Base-by-base conservation (phyloP, 2,329 filamentous ascomycete species). In the Fusarium virguliforme region DNA sequence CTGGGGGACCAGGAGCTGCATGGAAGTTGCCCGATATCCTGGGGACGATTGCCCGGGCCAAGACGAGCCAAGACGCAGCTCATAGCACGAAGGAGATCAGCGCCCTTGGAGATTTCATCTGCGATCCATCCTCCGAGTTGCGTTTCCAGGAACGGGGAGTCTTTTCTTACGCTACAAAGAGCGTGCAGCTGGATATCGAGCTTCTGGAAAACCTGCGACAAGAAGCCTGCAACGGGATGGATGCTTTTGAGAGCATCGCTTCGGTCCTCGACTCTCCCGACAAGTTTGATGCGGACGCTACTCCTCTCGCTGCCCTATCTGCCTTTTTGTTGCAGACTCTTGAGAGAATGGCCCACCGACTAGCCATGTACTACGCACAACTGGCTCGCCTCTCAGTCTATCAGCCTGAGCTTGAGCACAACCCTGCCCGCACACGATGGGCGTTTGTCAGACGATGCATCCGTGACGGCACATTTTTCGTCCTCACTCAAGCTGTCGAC, bases 221-320 rank as follows among this genome's bases (percentile, higher is more conserved):
- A 53, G 86, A 88, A 67, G 85, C 83, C 0, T 87, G 85, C 57
- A 79, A 80, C 24, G 87, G 86, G 8, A 88, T 88, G 85, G 86
- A 88, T 65, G 86, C 86, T 1, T 87, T 87, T 28, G 85, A 84
- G 48, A 81, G 79, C 24, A 79, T 88, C 30, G 82, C 83, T 70
- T 59, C 68, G 0, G 63, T 64, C 1, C 28, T 73, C 0, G 64
- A 60, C 8, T 70, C 65, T 0, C 28, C 43, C 2, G 41, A 83
- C 24, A 82, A 83, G n/a, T 76, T 78, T 0, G 74, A 79, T 6
- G 79, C 78, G 1, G 81, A 83, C 22, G 70, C 75, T 0, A 80
- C 83, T 26, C 80, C 82, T 2, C 70, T 85, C 3, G 74, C 78
- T 4, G 81, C 82, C 0, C 67, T 85, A 4, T 80, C 84, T 1